Evolutionary conservation across 495 filamentous ascomycete genomes (phyloP), one percentile per base, ranked within the genome.

Genomic region (Rhizodiscina lignyota): DNA sequence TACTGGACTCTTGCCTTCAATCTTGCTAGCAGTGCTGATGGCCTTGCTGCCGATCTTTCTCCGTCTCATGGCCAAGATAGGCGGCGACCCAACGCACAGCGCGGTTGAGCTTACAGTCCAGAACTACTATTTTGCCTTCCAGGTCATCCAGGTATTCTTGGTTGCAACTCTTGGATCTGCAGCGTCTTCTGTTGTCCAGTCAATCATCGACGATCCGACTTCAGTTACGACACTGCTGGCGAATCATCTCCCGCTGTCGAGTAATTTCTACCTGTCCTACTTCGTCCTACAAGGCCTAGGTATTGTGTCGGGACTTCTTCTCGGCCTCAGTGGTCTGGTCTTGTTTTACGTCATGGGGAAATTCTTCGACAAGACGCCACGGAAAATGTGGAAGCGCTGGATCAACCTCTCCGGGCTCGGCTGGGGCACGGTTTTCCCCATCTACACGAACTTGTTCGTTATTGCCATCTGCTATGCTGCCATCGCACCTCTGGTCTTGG

Each of bases 201-300:
- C 64, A 18, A 86, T 96, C 42, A 61, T 69, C 28, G 19, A 72
- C 0, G 42, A 81, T 2, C 91, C 89, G 4, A 43, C 50, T 2
- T 53, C 48, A 5, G 75, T 67, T 18, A 61, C 81, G 0, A 59
- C 37, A 4, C 58, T 94, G 35, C 67, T 97, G 8, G 77, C 89
- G 11, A 45, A 61, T 12, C 78, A 79, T 38, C 58, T 96, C 8
- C 89, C 89, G 5, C 72, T 64, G 35, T 70, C 81, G 2, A 85
- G 84, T 44, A 94, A 91, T 59, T 85, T 97, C 56, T 97, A 92
- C 59, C 78, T 96, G 34, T 78, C 80, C 0, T 97, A 92, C 61
- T 87, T 97, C 50, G 77, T 94, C 46, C 66, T 97, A 19, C 86
- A 94, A 55, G 89, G 89, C 32, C 58, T 97, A 39, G 78, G 77